Evolutionary conservation across 768 basidiomycete genomes (phyloP).

Genomic region (Rhizopogon sp.): DNA sequence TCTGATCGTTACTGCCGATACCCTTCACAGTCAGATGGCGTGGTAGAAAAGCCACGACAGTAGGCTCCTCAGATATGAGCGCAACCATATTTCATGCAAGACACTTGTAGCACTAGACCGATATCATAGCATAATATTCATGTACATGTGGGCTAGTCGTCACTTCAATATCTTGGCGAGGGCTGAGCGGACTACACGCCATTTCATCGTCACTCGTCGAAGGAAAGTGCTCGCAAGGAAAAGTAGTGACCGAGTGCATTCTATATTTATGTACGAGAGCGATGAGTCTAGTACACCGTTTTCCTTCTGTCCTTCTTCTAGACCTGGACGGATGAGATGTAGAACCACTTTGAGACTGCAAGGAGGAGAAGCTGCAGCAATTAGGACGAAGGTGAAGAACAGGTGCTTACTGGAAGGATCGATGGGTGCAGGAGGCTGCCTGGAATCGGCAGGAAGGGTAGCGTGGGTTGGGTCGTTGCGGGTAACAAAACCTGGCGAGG

Average conservation of each 20-base stretch:
- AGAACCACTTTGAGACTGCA: constrained; percentile 89
- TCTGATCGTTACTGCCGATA: constrained; percentile 89
- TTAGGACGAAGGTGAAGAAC: background rate
- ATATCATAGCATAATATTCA: background rate
- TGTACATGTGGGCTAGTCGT: background rate
- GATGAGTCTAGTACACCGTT: too few species aligned
- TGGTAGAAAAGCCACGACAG: constrained; percentile 29
- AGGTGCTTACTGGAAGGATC: constrained; percentile 77
- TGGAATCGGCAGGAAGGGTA: constrained; percentile 69
- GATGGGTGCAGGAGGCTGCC: constrained; percentile 81
- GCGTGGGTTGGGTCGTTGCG: constrained; percentile 61
- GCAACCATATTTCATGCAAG: constrained; percentile 8
- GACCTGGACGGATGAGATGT: constrained; percentile 86
- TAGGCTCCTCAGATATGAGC: constrained; percentile 6
- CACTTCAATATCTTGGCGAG: background rate
- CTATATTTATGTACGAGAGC: too few species aligned
- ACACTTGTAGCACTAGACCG: constrained; percentile 22
- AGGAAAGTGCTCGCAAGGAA: background rate
- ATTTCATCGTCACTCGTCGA: background rate
- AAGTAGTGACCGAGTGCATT: background rate
- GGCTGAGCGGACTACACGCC: background rate
- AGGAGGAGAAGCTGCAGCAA: constrained; percentile 9
- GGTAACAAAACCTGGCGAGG: constrained; percentile 65
- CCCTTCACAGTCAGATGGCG: constrained; percentile 58
- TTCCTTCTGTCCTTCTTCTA: constrained; percentile 23